These are phyloP conservation scores for Mollisiaceae sp. DNA, from an alignment of 2,329 filamentous ascomycete genomes.

Conservation along the genomic window DNA sequence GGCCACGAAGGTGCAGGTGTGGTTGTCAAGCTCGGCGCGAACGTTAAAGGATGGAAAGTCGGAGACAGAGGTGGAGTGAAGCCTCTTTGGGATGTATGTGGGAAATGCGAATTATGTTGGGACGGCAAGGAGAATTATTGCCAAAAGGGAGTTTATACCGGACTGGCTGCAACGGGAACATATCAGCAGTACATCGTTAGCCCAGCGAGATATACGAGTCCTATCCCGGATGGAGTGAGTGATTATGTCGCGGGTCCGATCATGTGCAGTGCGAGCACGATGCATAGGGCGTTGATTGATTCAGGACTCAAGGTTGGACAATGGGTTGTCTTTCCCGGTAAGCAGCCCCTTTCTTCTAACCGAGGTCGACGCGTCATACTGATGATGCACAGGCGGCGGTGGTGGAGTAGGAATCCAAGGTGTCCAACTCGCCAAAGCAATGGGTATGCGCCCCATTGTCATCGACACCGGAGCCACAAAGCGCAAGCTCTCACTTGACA, in stretches of 20 bases:
- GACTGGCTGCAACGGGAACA: conserved; percentile 51
- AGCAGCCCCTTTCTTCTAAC: background rate
- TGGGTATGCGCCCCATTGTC: conserved; percentile 35
- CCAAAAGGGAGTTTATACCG: conserved; percentile 50
- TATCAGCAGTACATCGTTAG: conserved; percentile 65
- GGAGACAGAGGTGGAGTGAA: conserved; percentile 60
- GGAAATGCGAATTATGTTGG: conserved; percentile 56
- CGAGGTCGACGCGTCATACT: background rate
- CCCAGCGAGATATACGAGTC: conserved; percentile 51
- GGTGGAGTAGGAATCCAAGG: conserved; percentile 39
- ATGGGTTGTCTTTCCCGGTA: conserved; percentile 32
- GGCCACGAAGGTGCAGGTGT: conserved; percentile 63
- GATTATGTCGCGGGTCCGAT: conserved; percentile 63
- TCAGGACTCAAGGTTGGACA: conserved; percentile 45
- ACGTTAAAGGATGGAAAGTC: conserved; percentile 57
- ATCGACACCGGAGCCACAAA: conserved; percentile 36
- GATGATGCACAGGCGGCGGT: conserved; percentile 29
- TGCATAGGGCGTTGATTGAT: conserved; percentile 59
- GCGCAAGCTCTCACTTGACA: conserved; percentile 31
- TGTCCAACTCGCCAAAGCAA: conserved; percentile 37
- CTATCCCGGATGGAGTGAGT: conserved; percentile 59
- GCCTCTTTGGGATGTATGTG: conserved; percentile 57
- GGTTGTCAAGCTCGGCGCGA: conserved; percentile 59
- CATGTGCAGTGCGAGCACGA: conserved; percentile 64
- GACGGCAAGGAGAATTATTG: conserved; percentile 60